phyloP scores from a whole-genome alignment of 352 stramenopile genomes.

The Phytophthora rubi region DNA sequence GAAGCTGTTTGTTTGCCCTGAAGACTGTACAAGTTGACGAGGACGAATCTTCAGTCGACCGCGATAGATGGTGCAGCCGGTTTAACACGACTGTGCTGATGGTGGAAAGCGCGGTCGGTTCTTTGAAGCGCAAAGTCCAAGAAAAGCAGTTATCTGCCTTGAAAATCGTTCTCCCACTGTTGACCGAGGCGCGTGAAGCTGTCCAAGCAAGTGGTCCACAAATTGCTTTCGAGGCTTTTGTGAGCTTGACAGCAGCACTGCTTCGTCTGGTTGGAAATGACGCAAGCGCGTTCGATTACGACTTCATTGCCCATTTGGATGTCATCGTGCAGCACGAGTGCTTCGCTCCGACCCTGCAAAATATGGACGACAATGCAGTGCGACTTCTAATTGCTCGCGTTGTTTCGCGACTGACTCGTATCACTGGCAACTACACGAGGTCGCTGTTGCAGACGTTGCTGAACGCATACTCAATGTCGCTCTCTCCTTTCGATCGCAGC shows the following conservation, averaged over 20 bases:
- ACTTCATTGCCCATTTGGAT: constrained; percentile 48
- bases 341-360: constrained; percentile 40
- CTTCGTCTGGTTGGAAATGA: constrained; percentile 40
- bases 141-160: constrained; percentile 18
- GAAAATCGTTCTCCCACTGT: constrained; percentile 31
- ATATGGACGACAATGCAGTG: constrained; percentile 14
- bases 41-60: neutral
- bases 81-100: constrained; percentile 31
- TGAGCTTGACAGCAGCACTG: constrained; percentile 41
- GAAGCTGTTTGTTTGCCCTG: constrained; percentile 21
- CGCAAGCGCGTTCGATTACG: constrained; percentile 27
- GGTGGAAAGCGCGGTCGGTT: constrained; percentile 18
- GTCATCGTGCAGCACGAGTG: constrained; percentile 35
- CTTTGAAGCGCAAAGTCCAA: constrained; percentile 17
- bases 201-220: constrained; percentile 18
- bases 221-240: constrained; percentile 39
- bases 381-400: constrained; percentile 50
- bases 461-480: constrained; percentile 70
- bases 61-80: neutral
- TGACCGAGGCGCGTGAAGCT: constrained; percentile 30
- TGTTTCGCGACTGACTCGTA: constrained; percentile 48
- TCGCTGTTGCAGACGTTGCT: constrained; percentile 70
- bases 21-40: constrained; percentile 15
- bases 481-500: constrained; percentile 62
- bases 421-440: constrained; percentile 50